These are phyloP conservation scores for Thelonectria rubi DNA, from an alignment of 2,329 filamentous ascomycete species.

Conservation along the genomic window DNA sequence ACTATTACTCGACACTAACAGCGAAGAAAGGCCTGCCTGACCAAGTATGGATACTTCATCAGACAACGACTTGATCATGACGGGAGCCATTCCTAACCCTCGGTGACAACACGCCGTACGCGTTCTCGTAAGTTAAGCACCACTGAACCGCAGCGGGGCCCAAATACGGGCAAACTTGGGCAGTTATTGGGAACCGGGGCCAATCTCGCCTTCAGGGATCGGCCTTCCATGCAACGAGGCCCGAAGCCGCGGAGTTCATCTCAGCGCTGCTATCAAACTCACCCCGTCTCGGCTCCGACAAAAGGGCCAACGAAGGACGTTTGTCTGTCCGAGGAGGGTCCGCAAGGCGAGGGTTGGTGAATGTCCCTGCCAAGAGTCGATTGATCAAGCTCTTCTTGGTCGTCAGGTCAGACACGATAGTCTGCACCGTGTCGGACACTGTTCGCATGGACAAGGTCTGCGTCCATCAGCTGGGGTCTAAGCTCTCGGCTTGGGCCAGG, in stretches of 20 bases:
- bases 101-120: not conserved
- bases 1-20: not conserved
- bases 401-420: constrained; percentile 5
- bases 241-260: not conserved
- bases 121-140: not conserved
- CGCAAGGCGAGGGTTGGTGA: constrained; percentile 2
- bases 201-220: constrained; percentile 21
- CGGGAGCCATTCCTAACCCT: not conserved
- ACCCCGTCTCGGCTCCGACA: not conserved
- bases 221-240: constrained; percentile 6
- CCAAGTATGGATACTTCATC: not conserved
- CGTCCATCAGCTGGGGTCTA: not conserved
- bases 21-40: not conserved
- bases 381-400: not conserved
- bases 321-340: constrained; percentile 4
- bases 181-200: not conserved
- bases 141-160: constrained; percentile 8
- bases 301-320: not conserved
- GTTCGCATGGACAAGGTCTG: not conserved
- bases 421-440: constrained; percentile 5
- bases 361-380: constrained; percentile 3
- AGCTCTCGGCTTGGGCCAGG: constrained; percentile 8
- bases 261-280: not conserved
- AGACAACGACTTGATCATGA: not conserved
- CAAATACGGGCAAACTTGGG: constrained; percentile 10